Evolutionary conservation across 2,329 filamentous ascomycete species (phyloP), one percentile per base, ranked within the genome.

Genomic region (Ambrosiella cleistominuta): DNA sequence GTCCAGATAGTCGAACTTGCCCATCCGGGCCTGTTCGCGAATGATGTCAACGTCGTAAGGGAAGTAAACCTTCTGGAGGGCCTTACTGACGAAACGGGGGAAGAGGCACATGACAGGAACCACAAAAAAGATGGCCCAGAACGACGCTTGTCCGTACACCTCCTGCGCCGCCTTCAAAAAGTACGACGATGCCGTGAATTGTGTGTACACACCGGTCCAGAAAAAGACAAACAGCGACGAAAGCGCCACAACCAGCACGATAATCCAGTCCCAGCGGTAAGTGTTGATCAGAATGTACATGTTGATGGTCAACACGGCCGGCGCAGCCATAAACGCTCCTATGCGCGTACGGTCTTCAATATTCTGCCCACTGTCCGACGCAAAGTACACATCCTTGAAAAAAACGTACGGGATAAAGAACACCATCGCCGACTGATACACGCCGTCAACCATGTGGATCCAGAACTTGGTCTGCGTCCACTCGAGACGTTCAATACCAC

Each of bases 201-300:
- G 69, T 0, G 78, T 71, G 71, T 94, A 98, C 42, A 95, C 78
- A 37, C 89, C 93, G 5, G 93, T 96, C 89, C 93, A 97, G 73
- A 95, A 85, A 75, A 89, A 98, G 66, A 97, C 81, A 65, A 96
- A 80, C 37, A 97, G 69, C 62, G 86, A 85, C 71, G 89, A 95
- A 69, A 97, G 78, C 27, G 72, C 71, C 56, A 94, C 85, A 62
- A 96, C 84, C 60, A 95, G 74, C 19, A 90, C 71, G 71, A 94
- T 94, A 65, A 98, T 75, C 91, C 91, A 98, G 69, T 98, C 93
- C 93, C 93, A 98, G 61, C 91, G 82, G 70, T 95, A 97, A 0
- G 87, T 94, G 71, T 98, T 98, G 73, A 97, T 82, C 63, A 98
- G 75, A 64, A 98, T 88, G 73, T 97, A 98, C 60, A 84, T 74